Conservation (phyloP, 495 filamentous ascomycete genomes). For the Friedmanniomyces endolithicus region DNA sequence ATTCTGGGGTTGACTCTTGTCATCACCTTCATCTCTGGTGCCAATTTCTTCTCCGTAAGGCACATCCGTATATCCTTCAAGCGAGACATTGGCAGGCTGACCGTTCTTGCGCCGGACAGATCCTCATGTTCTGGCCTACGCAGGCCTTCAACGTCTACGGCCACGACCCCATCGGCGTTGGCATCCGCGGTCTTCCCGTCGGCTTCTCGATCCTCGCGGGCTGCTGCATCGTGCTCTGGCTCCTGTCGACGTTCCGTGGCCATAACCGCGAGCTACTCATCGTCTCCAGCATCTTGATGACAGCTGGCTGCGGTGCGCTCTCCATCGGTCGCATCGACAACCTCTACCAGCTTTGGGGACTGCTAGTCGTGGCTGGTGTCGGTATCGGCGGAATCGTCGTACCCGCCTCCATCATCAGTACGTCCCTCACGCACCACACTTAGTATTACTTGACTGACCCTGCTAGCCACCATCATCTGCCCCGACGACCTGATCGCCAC, state of each 20-base stretch:
- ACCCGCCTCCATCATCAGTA: slow-evolving; percentile 52
- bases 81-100: no score
- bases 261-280: slow-evolving; percentile 54
- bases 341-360: slow-evolving; percentile 45
- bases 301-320: slow-evolving; percentile 54
- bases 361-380: slow-evolving; percentile 52
- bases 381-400: slow-evolving; percentile 66
- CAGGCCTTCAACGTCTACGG: slow-evolving; percentile 65
- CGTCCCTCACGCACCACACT: background rate
- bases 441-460: background rate
- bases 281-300: slow-evolving; percentile 52
- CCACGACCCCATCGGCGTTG: slow-evolving; percentile 53
- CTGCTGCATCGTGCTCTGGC: slow-evolving; percentile 48
- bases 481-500: slow-evolving; percentile 63
- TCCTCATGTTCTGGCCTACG: slow-evolving; percentile 63
- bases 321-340: slow-evolving; percentile 47
- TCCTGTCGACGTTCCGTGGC: slow-evolving; percentile 49
- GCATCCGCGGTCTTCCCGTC: slow-evolving; percentile 53
- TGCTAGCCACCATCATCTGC: slow-evolving; percentile 51
- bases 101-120: no score
- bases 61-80: no score
- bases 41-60: slow-evolving; percentile 60
- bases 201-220: slow-evolving; percentile 52
- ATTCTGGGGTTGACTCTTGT: slow-evolving; percentile 51
- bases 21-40: slow-evolving; percentile 62